A percentile compares a stretch with the other conserved stretches of the same genome.
phyloP scores from a whole-genome alignment of 768 basidiomycete species.

The Hydnomerulius pinastri region DNA sequence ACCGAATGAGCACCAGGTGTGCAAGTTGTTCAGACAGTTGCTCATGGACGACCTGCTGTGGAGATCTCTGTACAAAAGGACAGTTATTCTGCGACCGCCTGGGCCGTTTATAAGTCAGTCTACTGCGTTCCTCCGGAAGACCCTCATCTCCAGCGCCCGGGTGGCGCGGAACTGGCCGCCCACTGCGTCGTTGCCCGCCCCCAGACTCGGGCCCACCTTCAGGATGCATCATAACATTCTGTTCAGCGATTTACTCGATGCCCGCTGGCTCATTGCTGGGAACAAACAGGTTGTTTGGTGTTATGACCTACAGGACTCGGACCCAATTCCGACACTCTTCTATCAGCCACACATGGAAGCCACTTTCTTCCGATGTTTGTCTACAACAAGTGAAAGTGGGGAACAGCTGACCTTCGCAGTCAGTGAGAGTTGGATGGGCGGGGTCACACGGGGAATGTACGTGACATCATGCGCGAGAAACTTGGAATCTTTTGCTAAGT shows the following conservation, averaged over 20 bases:
- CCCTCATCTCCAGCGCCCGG: constrained; percentile 4
- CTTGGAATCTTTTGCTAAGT: not conserved
- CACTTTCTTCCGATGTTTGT: constrained; percentile 7
- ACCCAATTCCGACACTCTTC: not conserved
- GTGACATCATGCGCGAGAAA: not conserved
- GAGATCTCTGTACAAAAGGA: constrained; percentile 1
- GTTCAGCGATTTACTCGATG: constrained; percentile 1
- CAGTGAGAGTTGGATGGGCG: constrained; percentile 8
- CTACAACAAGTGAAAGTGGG: not conserved
- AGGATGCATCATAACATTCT: not conserved
- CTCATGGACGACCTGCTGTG: constrained; percentile 4
- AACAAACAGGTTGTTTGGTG: not conserved
- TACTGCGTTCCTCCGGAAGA: not conserved
- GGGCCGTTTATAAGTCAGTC: constrained; percentile 4
- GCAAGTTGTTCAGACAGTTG: constrained; percentile 2
- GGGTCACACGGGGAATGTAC: not conserved
- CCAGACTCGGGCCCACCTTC: not conserved
- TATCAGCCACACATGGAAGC: constrained; percentile 6
- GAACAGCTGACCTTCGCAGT: constrained; percentile 6
- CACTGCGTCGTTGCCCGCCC: not conserved
- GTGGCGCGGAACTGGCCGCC: constrained; percentile 11
- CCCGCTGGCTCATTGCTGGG: constrained; percentile 8
- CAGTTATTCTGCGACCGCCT: constrained; percentile 4
- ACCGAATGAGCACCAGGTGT: constrained; percentile 2
- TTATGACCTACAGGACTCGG: constrained; percentile 1